Evolutionary conservation across 768 basidiomycete species (phyloP).

Genomic region (Boletellus ananiceps): DNA sequence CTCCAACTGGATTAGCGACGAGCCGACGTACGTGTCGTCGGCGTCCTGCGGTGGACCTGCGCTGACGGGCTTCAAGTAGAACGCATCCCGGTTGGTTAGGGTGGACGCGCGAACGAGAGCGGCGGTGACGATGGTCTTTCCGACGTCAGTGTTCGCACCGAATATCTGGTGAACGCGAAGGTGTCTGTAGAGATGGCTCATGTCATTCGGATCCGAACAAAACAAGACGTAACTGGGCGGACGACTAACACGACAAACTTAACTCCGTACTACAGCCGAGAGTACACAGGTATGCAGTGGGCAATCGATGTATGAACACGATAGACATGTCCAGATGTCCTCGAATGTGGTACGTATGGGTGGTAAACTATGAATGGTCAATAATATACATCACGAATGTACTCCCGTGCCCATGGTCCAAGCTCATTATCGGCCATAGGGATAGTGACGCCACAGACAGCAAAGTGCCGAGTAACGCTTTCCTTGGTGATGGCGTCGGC

Average conservation of each 20-base stretch:
- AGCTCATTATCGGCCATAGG: slow-evolving; percentile 34
- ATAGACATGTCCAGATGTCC: slow-evolving; percentile 27
- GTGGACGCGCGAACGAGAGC: slow-evolving; percentile 81
- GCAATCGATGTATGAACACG: slow-evolving; percentile 12
- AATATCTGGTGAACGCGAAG: slow-evolving; percentile 88
- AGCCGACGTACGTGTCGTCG: slow-evolving; percentile 68
- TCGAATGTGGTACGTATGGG: slow-evolving; percentile 14
- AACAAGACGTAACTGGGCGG: background rate
- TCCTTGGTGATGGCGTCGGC: slow-evolving; percentile 30
- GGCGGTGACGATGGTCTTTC: slow-evolving; percentile 87
- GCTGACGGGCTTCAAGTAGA: slow-evolving; percentile 88
- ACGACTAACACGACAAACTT: background rate
- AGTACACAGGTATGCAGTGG: slow-evolving; percentile 1
- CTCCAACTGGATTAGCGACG: background rate
- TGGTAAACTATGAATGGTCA: slow-evolving; percentile 13
- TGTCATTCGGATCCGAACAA: slow-evolving; percentile 26
- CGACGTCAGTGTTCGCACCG: slow-evolving; percentile 95
- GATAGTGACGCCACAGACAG: slow-evolving; percentile 37
- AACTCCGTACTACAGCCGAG: slow-evolving; percentile 21
- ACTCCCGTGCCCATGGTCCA: slow-evolving; percentile 38
- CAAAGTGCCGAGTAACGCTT: slow-evolving; percentile 39
- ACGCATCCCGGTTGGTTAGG: slow-evolving; percentile 44
- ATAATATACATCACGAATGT: slow-evolving; percentile 27
- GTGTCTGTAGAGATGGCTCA: slow-evolving; percentile 83
- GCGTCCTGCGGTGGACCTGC: slow-evolving; percentile 79